Base-by-base conservation (phyloP, 2,329 filamentous ascomycete genomes). In the Neobulgaria alba region DNA sequence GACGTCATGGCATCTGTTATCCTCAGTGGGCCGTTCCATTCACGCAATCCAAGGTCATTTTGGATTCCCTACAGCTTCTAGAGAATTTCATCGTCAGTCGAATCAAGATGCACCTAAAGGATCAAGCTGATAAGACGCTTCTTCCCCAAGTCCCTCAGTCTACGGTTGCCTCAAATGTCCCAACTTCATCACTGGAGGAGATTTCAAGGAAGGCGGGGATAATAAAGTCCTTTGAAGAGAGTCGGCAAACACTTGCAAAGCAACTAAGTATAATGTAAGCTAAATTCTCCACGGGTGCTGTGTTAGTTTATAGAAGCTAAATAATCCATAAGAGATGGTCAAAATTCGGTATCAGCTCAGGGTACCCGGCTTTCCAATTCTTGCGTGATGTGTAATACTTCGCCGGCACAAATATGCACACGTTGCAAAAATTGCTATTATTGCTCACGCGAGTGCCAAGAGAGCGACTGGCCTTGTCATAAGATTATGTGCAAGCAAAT, bases 341-440 rank as follows among this genome's bases (percentile, higher is more conserved):
- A 23, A 36, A 23, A 36, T 36, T 36, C 33, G 33, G 23, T 21
- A 36, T 36, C 33, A 36, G 33, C 33, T 12, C 33, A 36, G 4
- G 33, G 21, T 12, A 17, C 33, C 18, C 33, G 19, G 15, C 10
- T n/a, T 23, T 3, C 17, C 18, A 21, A 36, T 23, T 36, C 8
- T 36, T 36, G 33, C 19, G 33, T 36, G 33, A 36, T 36, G 33
- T 36, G 19, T 14, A 36, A 36, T 19, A 36, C 33, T 36, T 36
- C 33, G n/a, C 33, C 33, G 15, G 33, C 33, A 15, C 19, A 14
- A n/a, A 21, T 36, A n/a, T 36, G 33, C 18, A 3, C 3, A 19
- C 18, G 33, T 26, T 36, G 33, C 33, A 36, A 36, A 36, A 36
- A n/a, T 15, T 36, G 33, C 33, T 23, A 36, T 36, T 20, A 36